These are phyloP conservation scores for Hyaloscypha bicolor DNA, from an alignment of 495 filamentous ascomycete species.

Conservation along the genomic window DNA sequence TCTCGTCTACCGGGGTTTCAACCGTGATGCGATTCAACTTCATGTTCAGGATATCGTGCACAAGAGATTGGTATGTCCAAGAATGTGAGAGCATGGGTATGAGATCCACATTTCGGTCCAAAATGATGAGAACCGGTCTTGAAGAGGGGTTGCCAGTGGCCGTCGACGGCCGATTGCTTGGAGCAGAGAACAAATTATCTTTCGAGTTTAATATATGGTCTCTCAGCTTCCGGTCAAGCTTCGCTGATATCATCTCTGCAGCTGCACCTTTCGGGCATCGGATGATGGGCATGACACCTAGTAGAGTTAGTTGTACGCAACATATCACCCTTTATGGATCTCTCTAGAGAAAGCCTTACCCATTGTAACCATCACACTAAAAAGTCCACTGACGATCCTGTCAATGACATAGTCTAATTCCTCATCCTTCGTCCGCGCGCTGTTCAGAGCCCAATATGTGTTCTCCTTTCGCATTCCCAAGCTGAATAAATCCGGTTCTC, in stretches of 20 bases:
- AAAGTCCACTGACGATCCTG: slow-evolving; percentile 89
- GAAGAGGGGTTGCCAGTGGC: slow-evolving; percentile 61
- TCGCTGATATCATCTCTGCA: slow-evolving; percentile 91
- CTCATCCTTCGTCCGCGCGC: slow-evolving; percentile 85
- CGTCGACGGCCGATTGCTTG: slow-evolving; percentile 48
- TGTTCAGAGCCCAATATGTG: slow-evolving; percentile 93
- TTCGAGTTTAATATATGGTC: slow-evolving; percentile 98
- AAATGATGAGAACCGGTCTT: slow-evolving; percentile 82
- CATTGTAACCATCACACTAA: slow-evolving; percentile 97
- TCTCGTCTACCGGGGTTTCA: slow-evolving; percentile 76
- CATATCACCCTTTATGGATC: slow-evolving; percentile 3
- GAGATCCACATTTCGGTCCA: slow-evolving; percentile 93
- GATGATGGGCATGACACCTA: slow-evolving; percentile 82
- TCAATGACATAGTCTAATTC: slow-evolving; percentile 86
- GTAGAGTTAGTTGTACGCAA: slow-evolving; percentile 44
- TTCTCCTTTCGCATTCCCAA: slow-evolving; percentile 83
- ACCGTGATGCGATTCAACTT: slow-evolving; percentile 96
- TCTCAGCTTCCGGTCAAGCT: slow-evolving; percentile 91
- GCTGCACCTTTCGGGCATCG: slow-evolving; percentile 89
- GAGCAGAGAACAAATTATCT: slow-evolving; percentile 83
- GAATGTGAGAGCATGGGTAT: slow-evolving; percentile 99
- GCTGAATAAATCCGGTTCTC: slow-evolving; percentile 94
- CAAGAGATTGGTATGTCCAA: slow-evolving; percentile 97
- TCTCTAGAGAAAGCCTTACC: slow-evolving; percentile 44
- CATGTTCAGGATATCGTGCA: slow-evolving; percentile 93